Conservation (phyloP, 2,329 filamentous ascomycete genomes). For the Paecilomyces variotii region DNA sequence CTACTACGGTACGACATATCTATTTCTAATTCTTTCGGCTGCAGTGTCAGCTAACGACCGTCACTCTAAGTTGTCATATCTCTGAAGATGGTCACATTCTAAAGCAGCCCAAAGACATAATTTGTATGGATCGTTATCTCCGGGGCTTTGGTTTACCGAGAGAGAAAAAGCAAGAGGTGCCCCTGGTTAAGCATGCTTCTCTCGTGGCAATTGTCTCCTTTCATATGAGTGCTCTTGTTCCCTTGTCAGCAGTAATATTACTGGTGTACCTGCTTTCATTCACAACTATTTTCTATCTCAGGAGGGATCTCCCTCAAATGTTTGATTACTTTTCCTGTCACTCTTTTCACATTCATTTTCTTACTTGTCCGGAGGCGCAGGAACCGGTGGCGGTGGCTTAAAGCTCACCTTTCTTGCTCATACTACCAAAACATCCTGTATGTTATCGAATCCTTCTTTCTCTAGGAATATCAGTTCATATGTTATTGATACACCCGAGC, state of each 20-base stretch:
- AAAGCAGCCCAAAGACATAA: slow-evolving; percentile 7
- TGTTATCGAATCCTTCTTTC: background rate
- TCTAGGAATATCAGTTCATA: background rate
- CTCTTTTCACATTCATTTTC: background rate
- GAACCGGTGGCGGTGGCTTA: background rate
- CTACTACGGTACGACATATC: slow-evolving; percentile 9
- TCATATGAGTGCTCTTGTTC: background rate
- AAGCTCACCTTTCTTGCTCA: background rate
- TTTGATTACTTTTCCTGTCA: background rate
- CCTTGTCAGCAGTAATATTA: background rate
- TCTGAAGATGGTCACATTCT: slow-evolving; percentile 17
- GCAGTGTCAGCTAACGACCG: slow-evolving; percentile 3
- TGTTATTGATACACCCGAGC: background rate
- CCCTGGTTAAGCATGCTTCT: slow-evolving; percentile 5
- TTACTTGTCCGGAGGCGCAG: background rate
- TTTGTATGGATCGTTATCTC: slow-evolving; percentile 15
- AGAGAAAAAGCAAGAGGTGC: slow-evolving; percentile 1
- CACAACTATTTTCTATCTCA: slow-evolving; percentile 1
- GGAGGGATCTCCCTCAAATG: background rate
- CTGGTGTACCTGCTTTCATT: slow-evolving; percentile 6
- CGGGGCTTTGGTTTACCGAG: slow-evolving; percentile 20
- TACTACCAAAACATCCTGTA: background rate
- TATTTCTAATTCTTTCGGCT: slow-evolving; percentile 2
- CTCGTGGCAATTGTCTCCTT: slow-evolving; percentile 3
- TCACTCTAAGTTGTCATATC: slow-evolving; percentile 18